phyloP scores from a whole-genome alignment of 2,329 filamentous ascomycete genomes.

The Phyllosticta ampelicida region DNA sequence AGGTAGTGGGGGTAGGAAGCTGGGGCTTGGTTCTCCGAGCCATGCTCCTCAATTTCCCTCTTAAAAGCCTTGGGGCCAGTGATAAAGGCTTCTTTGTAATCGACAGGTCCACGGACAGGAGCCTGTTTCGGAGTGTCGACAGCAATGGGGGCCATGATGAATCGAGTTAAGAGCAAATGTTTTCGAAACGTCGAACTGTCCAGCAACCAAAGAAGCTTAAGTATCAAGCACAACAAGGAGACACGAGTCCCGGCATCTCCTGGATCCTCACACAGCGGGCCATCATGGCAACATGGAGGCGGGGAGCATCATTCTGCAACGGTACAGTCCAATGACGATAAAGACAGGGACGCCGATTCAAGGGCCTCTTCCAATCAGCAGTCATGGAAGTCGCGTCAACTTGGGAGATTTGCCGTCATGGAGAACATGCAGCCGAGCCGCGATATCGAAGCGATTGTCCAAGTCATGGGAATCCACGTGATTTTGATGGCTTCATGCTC shows the following conservation, averaged over 20 bases:
- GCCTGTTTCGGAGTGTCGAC: conserved; percentile 5
- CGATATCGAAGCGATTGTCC: not conserved
- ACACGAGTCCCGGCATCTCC: not conserved
- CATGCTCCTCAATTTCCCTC: conserved; percentile 43
- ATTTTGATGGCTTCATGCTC: not conserved
- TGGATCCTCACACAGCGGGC: not conserved
- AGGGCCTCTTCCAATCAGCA: conserved; percentile 4
- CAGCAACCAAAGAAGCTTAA: not conserved
- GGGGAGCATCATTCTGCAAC: not conserved
- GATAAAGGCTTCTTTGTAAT: conserved; percentile 35
- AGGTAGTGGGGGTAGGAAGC: conserved; percentile 63
- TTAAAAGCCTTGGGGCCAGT: conserved; percentile 33
- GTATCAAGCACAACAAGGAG: not conserved
- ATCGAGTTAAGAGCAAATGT: not conserved
- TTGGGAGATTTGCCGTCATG: conserved; percentile 6
- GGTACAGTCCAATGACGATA: not conserved
- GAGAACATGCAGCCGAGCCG: not conserved
- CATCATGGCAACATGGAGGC: not conserved
- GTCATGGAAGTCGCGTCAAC: conserved; percentile 3
- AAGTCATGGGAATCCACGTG: not conserved
- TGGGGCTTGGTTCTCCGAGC: conserved; percentile 42
- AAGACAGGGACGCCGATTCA: not conserved
- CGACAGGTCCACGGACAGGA: conserved; percentile 10
- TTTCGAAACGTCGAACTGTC: not conserved
- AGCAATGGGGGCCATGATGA: conserved; percentile 7